Evolutionary conservation across 2,329 filamentous ascomycete genomes (phyloP), one percentile per base, ranked within the genome.

Genomic region (Elsinoe australis): DNA sequence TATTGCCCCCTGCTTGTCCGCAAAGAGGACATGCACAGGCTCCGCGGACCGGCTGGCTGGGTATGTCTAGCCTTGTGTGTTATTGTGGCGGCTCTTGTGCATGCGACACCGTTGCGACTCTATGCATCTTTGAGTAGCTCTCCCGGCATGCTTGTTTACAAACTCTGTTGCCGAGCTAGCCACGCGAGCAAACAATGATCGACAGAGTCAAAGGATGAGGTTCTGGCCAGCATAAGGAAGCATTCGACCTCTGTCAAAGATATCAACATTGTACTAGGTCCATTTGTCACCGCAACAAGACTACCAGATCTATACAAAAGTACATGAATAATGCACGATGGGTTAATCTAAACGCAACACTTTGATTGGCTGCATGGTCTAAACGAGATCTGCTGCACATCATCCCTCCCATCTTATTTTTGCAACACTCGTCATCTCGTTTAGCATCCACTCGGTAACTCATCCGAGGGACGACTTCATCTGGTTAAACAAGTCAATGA

Each of bases 61-160:
- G 36, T 26, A 41, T 41, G 36, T 41, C 36, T 41, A 41, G 36
- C 36, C 36, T 41, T 41, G n/a, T n/a, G n/a, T n/a, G n/a, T n/a
- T 21, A n/a, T 41, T 3, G 21, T 26, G 36, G 7, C 17, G 33
- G n/a, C 17, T 5, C 36, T 22, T 28, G 15, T 41, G 36, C 36
- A 41, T 26, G 22, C 19, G 28, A 18, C 5, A 17, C 32, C 36
- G 36, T 41, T 41, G 22, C 21, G n/a, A 35, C 32, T 35, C 32
- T 35, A 35, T 35, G 32, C 32, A 35, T 6, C 19, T 18, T 17
- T 17, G 32, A 35, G 14, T 35, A 18, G 32, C 17, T 14, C 14
- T 18, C 19, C 14, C 5, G 6, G n/a, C 12, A 19, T n/a, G 34
- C 34, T 38, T 44, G 28, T 32, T 32, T 22, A 44, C 28, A 32